Base-by-base conservation (phyloP, 148 eudicot species). In the Rhododendron molle region DNA sequence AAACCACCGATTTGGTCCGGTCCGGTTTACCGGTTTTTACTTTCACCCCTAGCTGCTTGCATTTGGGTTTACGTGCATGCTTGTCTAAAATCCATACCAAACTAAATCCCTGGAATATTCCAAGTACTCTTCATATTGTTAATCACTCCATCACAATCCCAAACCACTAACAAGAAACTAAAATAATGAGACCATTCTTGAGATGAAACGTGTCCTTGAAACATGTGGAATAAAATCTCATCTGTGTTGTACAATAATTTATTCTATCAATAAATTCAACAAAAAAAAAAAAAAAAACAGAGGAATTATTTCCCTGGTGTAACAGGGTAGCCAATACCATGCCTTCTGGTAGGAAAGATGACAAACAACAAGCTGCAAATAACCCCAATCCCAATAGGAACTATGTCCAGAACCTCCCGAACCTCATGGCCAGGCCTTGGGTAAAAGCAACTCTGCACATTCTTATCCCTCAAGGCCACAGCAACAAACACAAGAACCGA, bases 291-390 rank as follows among this genome's bases (percentile, higher is more conserved):
- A 16, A 3, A 4, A 5, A 40, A 62, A 65, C 71, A 65, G 30
- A n/a, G 32, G 32, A 67, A 67, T 67, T 67, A 67, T 67, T 67
- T 74, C 26, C 44, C 46, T 18, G 47, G 23, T 30, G 85, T 40
- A 20, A 86, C 85, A 56, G 91, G 90, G 80, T 88, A 90, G 13
- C 91, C 92, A 72, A 91, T 85, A 11, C 92, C 91, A 83, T 89
- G 91, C 77, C 92, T 88, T 82, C 77, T 84, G 10, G 88, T 84
- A 8, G 91, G 91, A 15, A 89, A 91, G 4, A 86, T 38, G 83
- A 88, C 80, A 85, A 88, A 88, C 85, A 86, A 40, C 85, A 85
- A 65, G 81, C 90, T 88, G 49, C 88, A 88, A 52, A 89, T 84
- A 34, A 89, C 58, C 40, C 92, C 92, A n/a, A 88, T 84, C 21